These are phyloP conservation scores for Agrocybe chaxingu DNA, from an alignment of 768 basidiomycete genomes.

Conservation along the genomic window DNA sequence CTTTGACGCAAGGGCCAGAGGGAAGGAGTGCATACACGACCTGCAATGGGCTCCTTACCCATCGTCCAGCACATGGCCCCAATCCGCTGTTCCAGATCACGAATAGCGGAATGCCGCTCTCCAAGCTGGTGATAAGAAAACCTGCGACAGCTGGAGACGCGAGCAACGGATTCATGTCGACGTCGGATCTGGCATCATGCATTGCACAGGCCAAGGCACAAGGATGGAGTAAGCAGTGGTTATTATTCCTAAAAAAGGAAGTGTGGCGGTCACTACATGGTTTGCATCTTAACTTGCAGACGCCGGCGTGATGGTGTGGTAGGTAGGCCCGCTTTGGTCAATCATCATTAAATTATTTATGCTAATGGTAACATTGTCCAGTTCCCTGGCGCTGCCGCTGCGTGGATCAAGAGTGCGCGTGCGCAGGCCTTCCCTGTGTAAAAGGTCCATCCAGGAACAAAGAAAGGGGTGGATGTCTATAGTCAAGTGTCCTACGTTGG, in stretches of 20 bases:
- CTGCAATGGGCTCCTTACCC: conserved; percentile 53
- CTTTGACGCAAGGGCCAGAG: conserved; percentile 35
- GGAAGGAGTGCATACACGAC: conserved; percentile 61
- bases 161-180: conserved; percentile 57
- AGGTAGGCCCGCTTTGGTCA: conserved; percentile 20
- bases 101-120: conserved; percentile 49
- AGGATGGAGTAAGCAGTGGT: conserved; percentile 60
- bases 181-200: conserved; percentile 55
- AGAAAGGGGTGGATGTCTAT: not conserved
- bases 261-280: not conserved
- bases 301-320: conserved; percentile 37
- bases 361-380: conserved; percentile 7
- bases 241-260: not conserved
- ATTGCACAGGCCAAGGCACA: conserved; percentile 51
- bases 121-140: conserved; percentile 78
- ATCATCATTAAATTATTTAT: conserved; percentile 9
- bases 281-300: conserved; percentile 15
- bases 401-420: conserved; percentile 39
- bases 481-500: not conserved
- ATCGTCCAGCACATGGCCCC: conserved; percentile 62
- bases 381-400: conserved; percentile 37
- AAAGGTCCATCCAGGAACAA: not conserved
- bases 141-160: conserved; percentile 53
- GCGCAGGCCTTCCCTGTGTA: conserved; percentile 31
- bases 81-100: conserved; percentile 59